These are phyloP conservation scores for Xylaria sp. DNA, from an alignment of 2,329 filamentous ascomycete genomes.

Conservation along the genomic window DNA sequence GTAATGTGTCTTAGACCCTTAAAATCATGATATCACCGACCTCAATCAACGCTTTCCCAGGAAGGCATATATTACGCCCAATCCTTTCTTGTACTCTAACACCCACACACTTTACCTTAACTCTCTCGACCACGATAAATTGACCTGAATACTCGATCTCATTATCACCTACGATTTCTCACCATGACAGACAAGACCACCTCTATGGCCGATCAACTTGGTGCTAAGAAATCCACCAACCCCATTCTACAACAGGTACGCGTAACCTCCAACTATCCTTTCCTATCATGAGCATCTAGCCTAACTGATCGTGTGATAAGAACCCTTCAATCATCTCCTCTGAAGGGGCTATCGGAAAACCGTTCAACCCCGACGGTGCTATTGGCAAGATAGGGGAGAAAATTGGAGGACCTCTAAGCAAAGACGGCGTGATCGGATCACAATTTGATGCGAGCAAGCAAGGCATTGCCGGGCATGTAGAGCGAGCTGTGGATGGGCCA, in stretches of 20 bases:
- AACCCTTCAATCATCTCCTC: constrained; percentile 33
- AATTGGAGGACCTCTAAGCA: constrained; percentile 28
- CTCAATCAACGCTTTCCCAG: neutral
- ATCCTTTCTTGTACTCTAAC: too few species aligned
- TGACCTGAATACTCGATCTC: neutral
- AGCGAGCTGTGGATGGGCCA: constrained; percentile 31
- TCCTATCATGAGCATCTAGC: too few species aligned
- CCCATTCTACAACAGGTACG: constrained; percentile 19
- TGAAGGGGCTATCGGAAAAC: constrained; percentile 30
- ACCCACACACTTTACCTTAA: too few species aligned
- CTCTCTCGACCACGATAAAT: neutral
- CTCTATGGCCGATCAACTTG: constrained; percentile 23
- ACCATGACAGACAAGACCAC: constrained; percentile 34
- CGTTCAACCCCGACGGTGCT: constrained; percentile 30
- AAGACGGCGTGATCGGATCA: constrained; percentile 25
- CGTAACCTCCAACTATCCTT: neutral
- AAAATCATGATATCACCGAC: constrained; percentile 31
- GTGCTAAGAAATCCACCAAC: constrained; percentile 30
- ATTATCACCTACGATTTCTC: neutral
- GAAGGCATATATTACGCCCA: too few species aligned
- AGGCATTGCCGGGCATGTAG: constrained; percentile 31
- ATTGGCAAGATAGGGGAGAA: constrained; percentile 35
- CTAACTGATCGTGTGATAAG: constrained; percentile 4
- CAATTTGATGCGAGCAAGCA: constrained; percentile 34
- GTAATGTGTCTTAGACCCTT: constrained; percentile 17